Percentiles rank a stretch among this genome's conserved stretches.
Conservation (phyloP, 805 yeast species). For the Metschnikowia anglica region DNA sequence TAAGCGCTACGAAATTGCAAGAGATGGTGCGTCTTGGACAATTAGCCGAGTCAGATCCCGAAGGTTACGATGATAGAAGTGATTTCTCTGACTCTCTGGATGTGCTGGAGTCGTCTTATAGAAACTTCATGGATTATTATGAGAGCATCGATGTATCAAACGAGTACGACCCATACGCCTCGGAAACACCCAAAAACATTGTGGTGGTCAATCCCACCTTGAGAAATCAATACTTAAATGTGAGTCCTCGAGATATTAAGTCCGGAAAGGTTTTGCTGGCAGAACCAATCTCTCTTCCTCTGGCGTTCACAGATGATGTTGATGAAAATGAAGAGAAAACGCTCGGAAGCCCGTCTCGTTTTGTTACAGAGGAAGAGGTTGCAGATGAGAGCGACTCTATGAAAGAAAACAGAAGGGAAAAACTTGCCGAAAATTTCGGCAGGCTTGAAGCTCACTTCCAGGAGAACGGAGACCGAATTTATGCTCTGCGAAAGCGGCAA, state of each 20-base stretch:
- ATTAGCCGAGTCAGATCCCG: conserved; percentile 13
- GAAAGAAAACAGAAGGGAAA: conserved; percentile 27
- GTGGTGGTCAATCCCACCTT: conserved; percentile 3
- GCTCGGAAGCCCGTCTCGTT: neutral
- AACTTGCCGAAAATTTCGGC: conserved; percentile 17
- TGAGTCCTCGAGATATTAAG: neutral
- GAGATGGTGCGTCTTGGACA: conserved; percentile 11
- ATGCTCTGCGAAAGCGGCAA: conserved; percentile 23
- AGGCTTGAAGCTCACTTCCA: conserved; percentile 23
- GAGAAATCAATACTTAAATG: conserved; percentile 1
- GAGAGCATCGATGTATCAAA: conserved; percentile 27
- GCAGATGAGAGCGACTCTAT: conserved; percentile 19
- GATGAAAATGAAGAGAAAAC: neutral
- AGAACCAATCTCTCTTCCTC: conserved; percentile 2
- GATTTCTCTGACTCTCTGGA: conserved; percentile 16
- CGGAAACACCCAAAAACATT: conserved; percentile 5
- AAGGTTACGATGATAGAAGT: conserved; percentile 12
- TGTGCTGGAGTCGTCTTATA: conserved; percentile 13
- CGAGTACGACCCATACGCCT: conserved; percentile 22
- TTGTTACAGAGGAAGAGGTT: conserved; percentile 14
- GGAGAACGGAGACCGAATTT: conserved; percentile 22
- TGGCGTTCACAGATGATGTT: neutral
- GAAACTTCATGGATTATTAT: conserved; percentile 26
- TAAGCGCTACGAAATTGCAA: conserved; percentile 24
- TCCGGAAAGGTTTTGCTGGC: conserved; percentile 7